Percentiles rank a stretch among this genome's conserved stretches.
phyloP scores from a whole-genome alignment of 2,329 filamentous ascomycete genomes.

The Fonsecaea nubica region DNA sequence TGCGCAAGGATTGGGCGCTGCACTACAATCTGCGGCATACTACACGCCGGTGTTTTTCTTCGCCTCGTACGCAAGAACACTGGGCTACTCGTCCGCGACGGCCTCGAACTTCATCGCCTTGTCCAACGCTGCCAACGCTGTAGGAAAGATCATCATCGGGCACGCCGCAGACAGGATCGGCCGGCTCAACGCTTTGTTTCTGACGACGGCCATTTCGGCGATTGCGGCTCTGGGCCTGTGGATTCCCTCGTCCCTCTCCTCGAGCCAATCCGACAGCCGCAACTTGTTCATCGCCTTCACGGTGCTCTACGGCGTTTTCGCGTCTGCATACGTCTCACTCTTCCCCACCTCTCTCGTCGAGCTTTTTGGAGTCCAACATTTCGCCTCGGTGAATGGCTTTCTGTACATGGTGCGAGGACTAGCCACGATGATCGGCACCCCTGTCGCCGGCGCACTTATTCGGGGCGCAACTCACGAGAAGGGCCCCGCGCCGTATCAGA shows the following conservation, averaged over 20 bases:
- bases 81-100: conserved; percentile 45
- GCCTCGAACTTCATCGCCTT: conserved; percentile 50
- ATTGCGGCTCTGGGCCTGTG: conserved; percentile 42
- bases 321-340: conserved; percentile 46
- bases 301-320: conserved; percentile 48
- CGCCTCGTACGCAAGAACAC: conserved; percentile 47
- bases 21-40: conserved; percentile 49
- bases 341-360: conserved; percentile 51
- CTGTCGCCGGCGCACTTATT: conserved; percentile 44
- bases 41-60: conserved; percentile 50
- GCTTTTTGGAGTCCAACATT: conserved; percentile 48
- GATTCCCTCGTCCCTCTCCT: conserved; percentile 32
- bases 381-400: conserved; percentile 48
- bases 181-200: conserved; percentile 48
- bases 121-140: conserved; percentile 50
- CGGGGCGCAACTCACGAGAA: conserved; percentile 27
- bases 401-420: conserved; percentile 49
- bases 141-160: conserved; percentile 49
- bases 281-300: conserved; percentile 41
- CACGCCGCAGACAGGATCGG: conserved; percentile 49
- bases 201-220: conserved; percentile 43
- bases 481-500: conserved; percentile 41
- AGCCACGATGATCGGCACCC: conserved; percentile 48
- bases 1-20: conserved; percentile 46
- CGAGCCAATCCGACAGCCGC: conserved; percentile 35